Percentiles rank a stretch among this genome's conserved stretches.
These are phyloP conservation scores for Aspergillus ostianus DNA, from an alignment of 495 filamentous ascomycete species.

Conservation along the genomic window DNA sequence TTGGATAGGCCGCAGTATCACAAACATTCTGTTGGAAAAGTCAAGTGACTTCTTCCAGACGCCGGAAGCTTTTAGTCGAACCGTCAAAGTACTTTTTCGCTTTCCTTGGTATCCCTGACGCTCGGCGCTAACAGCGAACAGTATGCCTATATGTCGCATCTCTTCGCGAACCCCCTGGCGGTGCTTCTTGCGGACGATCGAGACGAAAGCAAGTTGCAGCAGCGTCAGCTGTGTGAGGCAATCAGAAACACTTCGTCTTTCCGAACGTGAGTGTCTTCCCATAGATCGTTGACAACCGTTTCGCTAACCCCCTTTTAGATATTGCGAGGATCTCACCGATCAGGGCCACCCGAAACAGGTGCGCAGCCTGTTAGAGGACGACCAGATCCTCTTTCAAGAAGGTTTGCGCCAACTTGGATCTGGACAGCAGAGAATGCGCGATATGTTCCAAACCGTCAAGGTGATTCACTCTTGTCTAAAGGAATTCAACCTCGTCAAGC, in stretches of 20 bases:
- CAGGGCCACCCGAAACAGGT: conserved; percentile 38
- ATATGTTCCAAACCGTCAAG: conserved; percentile 46
- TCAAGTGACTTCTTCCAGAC: conserved; percentile 86
- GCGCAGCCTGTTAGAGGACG: conserved; percentile 50
- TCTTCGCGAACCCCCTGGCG: conserved; percentile 87
- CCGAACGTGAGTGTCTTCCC: conserved; percentile 46
- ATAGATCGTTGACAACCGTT: not conserved
- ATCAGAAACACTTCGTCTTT: conserved; percentile 81
- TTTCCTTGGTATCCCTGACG: not conserved
- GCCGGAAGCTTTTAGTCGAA: conserved; percentile 73
- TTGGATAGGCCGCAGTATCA: conserved; percentile 68
- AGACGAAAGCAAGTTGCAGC: conserved; percentile 24
- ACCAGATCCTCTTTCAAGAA: conserved; percentile 43
- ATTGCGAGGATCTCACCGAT: conserved; percentile 47
- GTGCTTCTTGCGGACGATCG: conserved; percentile 51
- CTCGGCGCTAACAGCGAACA: conserved; percentile 30
- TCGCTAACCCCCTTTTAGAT: conserved; percentile 26
- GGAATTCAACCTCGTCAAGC: conserved; percentile 37
- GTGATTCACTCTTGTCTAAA: conserved; percentile 46
- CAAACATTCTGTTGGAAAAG: conserved; percentile 63
- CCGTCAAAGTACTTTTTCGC: conserved; percentile 67
- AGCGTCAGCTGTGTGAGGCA: conserved; percentile 66
- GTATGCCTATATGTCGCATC: conserved; percentile 96
- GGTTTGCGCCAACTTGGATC: conserved; percentile 29
- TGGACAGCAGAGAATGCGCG: conserved; percentile 41